Base-by-base conservation (phyloP, 2,329 filamentous ascomycete species). In the Phialophora tarda region DNA sequence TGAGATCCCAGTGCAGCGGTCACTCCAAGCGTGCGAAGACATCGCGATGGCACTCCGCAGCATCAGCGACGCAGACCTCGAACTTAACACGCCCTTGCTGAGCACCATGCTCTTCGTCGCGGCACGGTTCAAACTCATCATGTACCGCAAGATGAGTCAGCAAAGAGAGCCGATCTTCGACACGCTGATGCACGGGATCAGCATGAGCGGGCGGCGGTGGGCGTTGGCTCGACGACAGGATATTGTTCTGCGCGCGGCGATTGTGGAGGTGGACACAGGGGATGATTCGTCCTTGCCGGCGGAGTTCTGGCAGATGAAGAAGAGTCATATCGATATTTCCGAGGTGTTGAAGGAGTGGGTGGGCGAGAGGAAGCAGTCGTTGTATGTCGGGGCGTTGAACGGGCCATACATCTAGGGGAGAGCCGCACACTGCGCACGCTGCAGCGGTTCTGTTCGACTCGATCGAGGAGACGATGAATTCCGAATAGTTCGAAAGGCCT, bases 201-300 rank as follows among this genome's bases (percentile, higher is more conserved):
- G 70, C 48, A 73, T 73, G 71, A 70, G 69, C 51, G 71, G 68
- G 4, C 63, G 71, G 14, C 67, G 71, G 24, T 73, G 71, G 71
- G 63, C 62, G 28, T 34, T 72, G 24, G 71, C 71, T 7, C 55
- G 71, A 14, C 54, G 71, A 23, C 55, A 69, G 48, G 71, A 73
- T 32, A 67, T 71, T 51, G 69, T 70, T 6, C 66, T 73, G 1
- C 63, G 71, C 44, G 69, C 71, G 4, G 71, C 69, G 11, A 66
- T 72, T 56, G 67, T 69, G 23, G 67, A 73, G 57, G 58, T 69
- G 12, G 66, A 70, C 54, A 66, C 65, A 12, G 58, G 59, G 8
- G 60, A 62, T 12, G 44, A 26, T 44, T 56, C 59, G 54, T 26
- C 23, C 5, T 38, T 66, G 50, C 63, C 64, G 11, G 55, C 23